These are phyloP conservation scores for Yarrowia galli DNA, from an alignment of 1,139 yeast genomes.

Conservation along the genomic window DNA sequence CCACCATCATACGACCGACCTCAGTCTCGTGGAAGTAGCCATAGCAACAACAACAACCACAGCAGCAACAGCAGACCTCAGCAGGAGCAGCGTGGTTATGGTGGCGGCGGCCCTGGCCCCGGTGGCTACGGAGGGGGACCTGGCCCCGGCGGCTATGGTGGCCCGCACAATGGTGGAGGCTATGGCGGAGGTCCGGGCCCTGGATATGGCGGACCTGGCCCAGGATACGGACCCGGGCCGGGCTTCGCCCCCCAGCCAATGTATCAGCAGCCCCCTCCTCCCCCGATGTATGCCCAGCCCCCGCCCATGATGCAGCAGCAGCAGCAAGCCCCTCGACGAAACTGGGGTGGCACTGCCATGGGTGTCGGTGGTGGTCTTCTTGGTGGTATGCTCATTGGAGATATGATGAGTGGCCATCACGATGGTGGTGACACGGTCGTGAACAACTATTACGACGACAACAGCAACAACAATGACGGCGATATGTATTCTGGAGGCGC, in stretches of 20 bases:
- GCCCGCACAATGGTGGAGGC: not conserved
- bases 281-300: constrained; percentile 48
- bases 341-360: constrained; percentile 61
- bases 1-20: constrained; percentile 46
- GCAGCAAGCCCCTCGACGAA: constrained; percentile 50
- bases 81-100: constrained; percentile 37
- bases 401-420: constrained; percentile 58
- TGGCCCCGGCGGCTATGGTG: constrained; percentile 9
- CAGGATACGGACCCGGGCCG: constrained; percentile 40
- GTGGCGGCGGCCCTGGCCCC: constrained; percentile 3
- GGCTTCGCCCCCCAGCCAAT: constrained; percentile 46
- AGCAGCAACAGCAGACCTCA: constrained; percentile 38
- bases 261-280: constrained; percentile 45
- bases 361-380: constrained; percentile 85
- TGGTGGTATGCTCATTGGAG: constrained; percentile 72
- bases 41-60: constrained; percentile 36
- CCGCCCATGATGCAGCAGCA: constrained; percentile 41
- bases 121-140: constrained; percentile 39
- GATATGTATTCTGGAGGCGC: constrained; percentile 45
- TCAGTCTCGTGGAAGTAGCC: constrained; percentile 33
- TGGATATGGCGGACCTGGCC: constrained; percentile 44
- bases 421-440: constrained; percentile 44
- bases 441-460: constrained; percentile 48
- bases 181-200: constrained; percentile 44
- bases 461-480: constrained; percentile 43